Base-by-base conservation (phyloP, 2,329 filamentous ascomycete species). In the Orbilia blumenaviensis region DNA sequence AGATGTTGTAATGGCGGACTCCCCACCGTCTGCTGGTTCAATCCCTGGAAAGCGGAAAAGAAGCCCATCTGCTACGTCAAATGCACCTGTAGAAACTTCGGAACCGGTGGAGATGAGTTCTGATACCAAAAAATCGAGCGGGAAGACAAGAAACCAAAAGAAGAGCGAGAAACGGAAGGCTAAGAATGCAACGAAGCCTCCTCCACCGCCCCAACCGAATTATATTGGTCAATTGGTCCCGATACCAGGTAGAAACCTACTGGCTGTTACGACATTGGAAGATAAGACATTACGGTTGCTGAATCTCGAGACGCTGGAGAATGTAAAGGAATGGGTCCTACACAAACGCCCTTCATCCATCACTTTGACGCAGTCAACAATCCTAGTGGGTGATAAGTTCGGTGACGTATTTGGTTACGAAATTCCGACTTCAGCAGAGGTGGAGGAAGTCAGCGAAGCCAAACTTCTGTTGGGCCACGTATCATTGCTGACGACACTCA, bases 201-300 rank as follows among this genome's bases (percentile, higher is more conserved):
- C 34, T 18, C 63, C 66, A 56, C 32, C 46, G 10, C 46, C 44
- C 44, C 78, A 81, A 23, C 79, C 83, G 54, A 80, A 80, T 32
- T 77, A 76, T 23, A 58, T 82, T 80, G 67, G 83, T 79, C 81
- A 81, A 63, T 54, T 82, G 58, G 64, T 81, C 77, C 36, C 68
- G 10, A 64, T 92, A 0, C 82, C 85, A 12, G 86, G 91, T 78
- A 88, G 89, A 12, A 85, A 87, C 44, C 85, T 96, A 83, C 82
- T 96, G 18, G 85, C 97, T 44, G 91, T 89, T 21, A 88, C 96
- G 29, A 96, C 93, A 7, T 90, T 88, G n/a, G 92, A 96, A 80
- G 95, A 98, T 85, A 99, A 99, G 84, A 89, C 88, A 58, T 86
- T 99, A 42, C 92, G 92, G 82, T 92, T 97, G 0, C 92, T 98